Evolutionary conservation across 352 stramenopile genomes (phyloP).

Genomic region (Phytophthora multivora): DNA sequence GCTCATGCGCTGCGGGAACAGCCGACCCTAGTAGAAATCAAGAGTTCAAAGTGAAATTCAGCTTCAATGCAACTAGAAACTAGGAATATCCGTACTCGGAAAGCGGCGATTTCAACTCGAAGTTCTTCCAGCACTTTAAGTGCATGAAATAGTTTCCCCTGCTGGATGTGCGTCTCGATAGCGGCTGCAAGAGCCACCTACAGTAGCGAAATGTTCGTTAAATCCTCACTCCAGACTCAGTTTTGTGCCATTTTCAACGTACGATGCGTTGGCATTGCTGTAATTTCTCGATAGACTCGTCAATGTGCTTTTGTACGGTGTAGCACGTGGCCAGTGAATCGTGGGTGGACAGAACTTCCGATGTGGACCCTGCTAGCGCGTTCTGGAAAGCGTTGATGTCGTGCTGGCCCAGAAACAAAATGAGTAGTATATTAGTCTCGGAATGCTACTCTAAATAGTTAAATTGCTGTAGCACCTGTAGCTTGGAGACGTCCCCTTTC

Average conservation of each 20-base stretch:
- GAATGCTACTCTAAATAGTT: background rate
- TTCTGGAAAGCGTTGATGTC: slow-evolving; percentile 76
- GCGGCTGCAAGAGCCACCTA: slow-evolving; percentile 69
- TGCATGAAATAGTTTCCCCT: slow-evolving; percentile 78
- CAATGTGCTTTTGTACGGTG: slow-evolving; percentile 66
- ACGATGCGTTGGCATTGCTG: slow-evolving; percentile 84
- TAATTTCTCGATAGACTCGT: slow-evolving; percentile 80
- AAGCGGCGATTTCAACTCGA: slow-evolving; percentile 65
- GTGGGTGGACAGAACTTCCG: slow-evolving; percentile 53
- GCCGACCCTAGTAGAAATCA: slow-evolving; percentile 48
- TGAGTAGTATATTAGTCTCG: slow-evolving; percentile 5
- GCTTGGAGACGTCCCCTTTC: slow-evolving; percentile 71
- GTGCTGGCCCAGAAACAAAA: slow-evolving; percentile 25
- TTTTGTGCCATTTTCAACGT: background rate
- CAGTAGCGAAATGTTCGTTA: background rate
- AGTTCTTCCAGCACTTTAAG: slow-evolving; percentile 78
- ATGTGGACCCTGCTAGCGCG: slow-evolving; percentile 53
- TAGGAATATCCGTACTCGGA: slow-evolving; percentile 42
- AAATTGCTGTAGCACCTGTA: slow-evolving; percentile 43
- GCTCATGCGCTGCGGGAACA: slow-evolving; percentile 80
- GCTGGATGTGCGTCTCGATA: slow-evolving; percentile 69
- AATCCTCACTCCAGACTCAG: too few relatives aligned
- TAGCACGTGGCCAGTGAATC: slow-evolving; percentile 68
- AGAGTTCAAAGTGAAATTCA: background rate
- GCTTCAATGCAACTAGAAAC: background rate